Percentiles rank a stretch among this genome's conserved stretches.
phyloP scores from a whole-genome alignment of 2,329 filamentous ascomycete genomes.

The Fusarium nisikadoi region DNA sequence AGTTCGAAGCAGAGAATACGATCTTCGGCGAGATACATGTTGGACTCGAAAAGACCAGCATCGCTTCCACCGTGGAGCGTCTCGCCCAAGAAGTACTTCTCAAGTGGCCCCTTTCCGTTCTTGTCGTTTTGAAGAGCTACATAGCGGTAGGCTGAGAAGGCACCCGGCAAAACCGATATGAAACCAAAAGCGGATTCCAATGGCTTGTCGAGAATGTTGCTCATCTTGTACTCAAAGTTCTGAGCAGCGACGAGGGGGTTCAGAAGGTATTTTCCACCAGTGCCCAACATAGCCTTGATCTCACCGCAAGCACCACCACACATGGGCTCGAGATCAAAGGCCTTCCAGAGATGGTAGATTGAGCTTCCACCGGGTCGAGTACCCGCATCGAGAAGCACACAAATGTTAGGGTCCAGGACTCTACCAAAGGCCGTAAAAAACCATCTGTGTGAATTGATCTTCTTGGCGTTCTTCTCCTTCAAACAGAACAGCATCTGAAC shows the following conservation, averaged over 20 bases:
- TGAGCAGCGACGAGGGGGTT: slow-evolving; percentile 96
- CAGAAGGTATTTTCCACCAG: slow-evolving; percentile 84
- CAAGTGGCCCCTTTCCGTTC: slow-evolving; percentile 88
- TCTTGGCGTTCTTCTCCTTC: slow-evolving; percentile 99
- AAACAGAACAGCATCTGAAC: slow-evolving; percentile 98
- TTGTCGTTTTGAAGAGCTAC: slow-evolving; percentile 97
- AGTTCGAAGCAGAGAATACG: slow-evolving; percentile 99
- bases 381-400: slow-evolving; percentile 94
- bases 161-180: slow-evolving; percentile 94
- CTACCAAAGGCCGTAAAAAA: slow-evolving; percentile 98
- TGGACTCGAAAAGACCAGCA: slow-evolving; percentile 96
- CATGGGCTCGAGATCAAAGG: slow-evolving; percentile 97
- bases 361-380: slow-evolving; percentile 94
- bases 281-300: slow-evolving; percentile 96
- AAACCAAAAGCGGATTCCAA: slow-evolving; percentile 97
- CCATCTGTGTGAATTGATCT: slow-evolving; percentile 99
- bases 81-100: slow-evolving; percentile 97
- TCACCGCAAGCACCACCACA: slow-evolving; percentile 97
- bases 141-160: slow-evolving; percentile 98
- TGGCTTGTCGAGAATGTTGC: slow-evolving; percentile 98
- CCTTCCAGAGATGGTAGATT: slow-evolving; percentile 98
- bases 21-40: slow-evolving; percentile 99
- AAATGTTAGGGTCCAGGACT: slow-evolving; percentile 94
- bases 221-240: slow-evolving; percentile 99
- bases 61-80: slow-evolving; percentile 92